Base-by-base conservation (phyloP, 805 yeast genomes). In the Pichia eremophila region DNA sequence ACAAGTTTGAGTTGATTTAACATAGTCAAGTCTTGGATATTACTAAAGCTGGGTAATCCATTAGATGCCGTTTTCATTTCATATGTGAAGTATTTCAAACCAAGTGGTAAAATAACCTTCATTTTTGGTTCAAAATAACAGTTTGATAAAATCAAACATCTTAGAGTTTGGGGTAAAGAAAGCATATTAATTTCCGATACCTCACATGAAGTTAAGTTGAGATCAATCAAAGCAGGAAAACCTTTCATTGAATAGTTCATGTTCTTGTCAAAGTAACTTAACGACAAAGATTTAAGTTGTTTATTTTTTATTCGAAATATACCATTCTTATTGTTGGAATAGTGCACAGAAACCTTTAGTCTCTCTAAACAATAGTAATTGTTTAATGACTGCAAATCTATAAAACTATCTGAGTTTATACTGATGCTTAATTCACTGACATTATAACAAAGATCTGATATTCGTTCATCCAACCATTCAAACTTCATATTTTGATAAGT, bases 401-500 rank as follows among this genome's bases (percentile, higher is more conserved):
- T 40, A 15, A 15, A 43, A 8, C 18, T 12, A 9, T 43, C 44
- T 8, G 46, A 40, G 15, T 28, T 40, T 15, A 47, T 11, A 15
- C 40, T 47, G 44, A 47, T 47, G 17, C 36, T 36, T 15, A 47
- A 28, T 31, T 47, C 44, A 8, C 41, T 47, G 3, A 47, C 15
- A 44, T 27, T 43, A 18, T 36, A 39, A 25, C 40, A 29, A 8
- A 43, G 34, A 8, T 43, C 31, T 14, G 18, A 27, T 8, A 47
- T 25, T 39, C 31, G 43, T 22, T 19, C 22, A 36, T 43, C 17
- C 5, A 47, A 28, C 50, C 50, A 47, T 15, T 40, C 44, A n/a
- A 47, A 47, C 31, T 31, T 40, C 50, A 47, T 43, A 29, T 43
- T 47, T 40, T 47, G 39, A 11, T n/a, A 40, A 5, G 46, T 43